Evolutionary conservation across 306 rosid genomes (phyloP), one percentile per base, ranked within the genome.

Genomic region (Trifolium fragiferum): DNA sequence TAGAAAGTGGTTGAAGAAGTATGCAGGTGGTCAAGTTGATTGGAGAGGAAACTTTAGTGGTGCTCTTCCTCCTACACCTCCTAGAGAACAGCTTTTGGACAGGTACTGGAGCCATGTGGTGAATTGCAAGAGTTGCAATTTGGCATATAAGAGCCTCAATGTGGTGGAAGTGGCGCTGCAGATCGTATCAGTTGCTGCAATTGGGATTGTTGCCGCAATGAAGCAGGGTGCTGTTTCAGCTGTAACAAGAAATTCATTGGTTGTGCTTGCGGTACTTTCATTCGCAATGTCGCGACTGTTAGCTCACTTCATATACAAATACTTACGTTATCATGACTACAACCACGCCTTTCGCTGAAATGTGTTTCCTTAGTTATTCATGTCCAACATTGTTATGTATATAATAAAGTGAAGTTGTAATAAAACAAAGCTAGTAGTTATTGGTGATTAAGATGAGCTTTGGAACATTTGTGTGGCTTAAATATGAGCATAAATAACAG

Each of bases 101-200:
- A 90, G 98, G 88, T 94, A 94, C 72, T 72, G 92, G 95, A 78
- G 88, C n/a, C 98, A 94, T 67, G 96, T 90, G 80, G 90, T 88
- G 73, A 91, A 90, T 64, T 94, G 98, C 82, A 41, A 72, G 63
- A 94, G 98, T 73, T 94, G 98, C 87, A 88, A 37, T 69, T 69
- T 68, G n/a, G 97, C 93, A 10, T 72, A 94, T 23, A 92, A 92
- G 82, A 85, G 88, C 75, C 89, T 94, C 13, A 86, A 81, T 7
- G 85, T 79, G 40, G 85, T 79, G 10, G 92, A 94, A 79, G 89
- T 91, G 51, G 67, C 60, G 49, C 77, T 94, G 65, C 93, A 90
- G 82, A 78, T 89, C 12, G 18, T 81, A 72, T 83, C 95, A 6
- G 74, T 94, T 19, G 80, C 90, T 79, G 70, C 87, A 46, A 50